Conservation (phyloP, 495 filamentous ascomycete genomes). For the Melanomma pulvis-pyrius region DNA sequence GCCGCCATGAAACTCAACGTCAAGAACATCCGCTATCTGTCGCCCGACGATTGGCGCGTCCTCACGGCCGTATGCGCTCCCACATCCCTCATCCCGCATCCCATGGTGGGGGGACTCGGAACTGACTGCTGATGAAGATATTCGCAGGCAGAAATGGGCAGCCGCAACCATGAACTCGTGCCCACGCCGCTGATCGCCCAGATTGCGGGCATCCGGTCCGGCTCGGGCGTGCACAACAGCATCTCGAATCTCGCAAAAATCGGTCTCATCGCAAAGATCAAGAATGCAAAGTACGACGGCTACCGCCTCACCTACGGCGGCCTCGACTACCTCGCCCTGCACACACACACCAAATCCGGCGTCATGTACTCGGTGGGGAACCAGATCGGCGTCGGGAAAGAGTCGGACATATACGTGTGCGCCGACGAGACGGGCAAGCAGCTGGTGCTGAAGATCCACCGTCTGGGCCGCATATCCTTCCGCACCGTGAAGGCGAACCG, state of each 20-base stretch:
- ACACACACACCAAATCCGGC: constrained; percentile 77
- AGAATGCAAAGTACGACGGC: constrained; percentile 96
- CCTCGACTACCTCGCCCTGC: constrained; percentile 91
- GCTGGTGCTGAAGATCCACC: constrained; percentile 87
- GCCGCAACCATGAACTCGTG: constrained; percentile 94
- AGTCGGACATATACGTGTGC: constrained; percentile 93
- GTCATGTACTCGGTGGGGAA: constrained; percentile 88
- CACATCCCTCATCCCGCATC: constrained; percentile 30
- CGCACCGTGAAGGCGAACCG: constrained; percentile 92
- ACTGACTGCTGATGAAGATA: constrained; percentile 45
- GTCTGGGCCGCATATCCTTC: constrained; percentile 94
- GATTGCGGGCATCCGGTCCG: constrained; percentile 77
- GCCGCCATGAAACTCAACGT: constrained; percentile 88
- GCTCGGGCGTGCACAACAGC: constrained; percentile 73
- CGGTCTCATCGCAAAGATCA: constrained; percentile 87
- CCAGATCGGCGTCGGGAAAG: constrained; percentile 96
- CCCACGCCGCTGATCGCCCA: constrained; percentile 86
- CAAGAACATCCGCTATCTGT: constrained; percentile 86
- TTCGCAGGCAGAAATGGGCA: constrained; percentile 82
- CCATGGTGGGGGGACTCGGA: constrained; percentile 9
- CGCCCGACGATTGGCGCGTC: constrained; percentile 90
- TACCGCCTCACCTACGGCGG: constrained; percentile 97
- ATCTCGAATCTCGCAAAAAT: constrained; percentile 91
- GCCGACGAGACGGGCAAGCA: constrained; percentile 63
- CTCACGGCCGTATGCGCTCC: constrained; percentile 77